These are phyloP conservation scores for Ophiorrhiza pumila DNA, from an alignment of 257 asterid genomes.

Conservation along the genomic window DNA sequence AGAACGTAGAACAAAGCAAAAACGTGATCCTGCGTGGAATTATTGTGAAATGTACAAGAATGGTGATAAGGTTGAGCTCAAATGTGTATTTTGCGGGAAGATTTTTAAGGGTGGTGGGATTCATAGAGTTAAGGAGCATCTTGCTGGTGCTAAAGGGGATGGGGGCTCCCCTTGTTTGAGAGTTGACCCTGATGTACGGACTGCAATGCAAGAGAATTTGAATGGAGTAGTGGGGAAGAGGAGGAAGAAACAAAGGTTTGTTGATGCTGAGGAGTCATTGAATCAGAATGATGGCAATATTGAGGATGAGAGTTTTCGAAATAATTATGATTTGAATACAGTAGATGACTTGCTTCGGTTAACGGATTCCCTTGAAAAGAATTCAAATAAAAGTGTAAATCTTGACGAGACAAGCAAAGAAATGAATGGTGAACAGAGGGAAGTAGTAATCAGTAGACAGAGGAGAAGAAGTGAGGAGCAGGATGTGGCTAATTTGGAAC, in stretches of 20 bases:
- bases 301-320: slow-evolving; percentile 32
- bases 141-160: slow-evolving; percentile 79
- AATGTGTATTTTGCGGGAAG: slow-evolving; percentile 82
- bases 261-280: slow-evolving; percentile 44
- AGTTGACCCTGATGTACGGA: slow-evolving; percentile 70
- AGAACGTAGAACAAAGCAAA: slow-evolving; percentile 71
- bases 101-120: slow-evolving; percentile 95
- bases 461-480: neutral
- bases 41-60: slow-evolving; percentile 82
- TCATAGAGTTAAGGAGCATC: slow-evolving; percentile 94
- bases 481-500: slow-evolving; percentile 41
- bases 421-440: neutral
- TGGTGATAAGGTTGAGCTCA: slow-evolving; percentile 76
- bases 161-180: slow-evolving; percentile 85
- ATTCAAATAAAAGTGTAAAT: neutral
- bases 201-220: slow-evolving; percentile 76
- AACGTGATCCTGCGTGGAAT: slow-evolving; percentile 98
- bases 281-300: slow-evolving; percentile 34
- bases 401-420: neutral
- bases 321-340: slow-evolving; percentile 44
- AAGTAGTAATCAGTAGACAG: neutral
- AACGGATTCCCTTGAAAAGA: slow-evolving; percentile 47
- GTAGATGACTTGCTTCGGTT: slow-evolving; percentile 58
- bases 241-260: slow-evolving; percentile 68
- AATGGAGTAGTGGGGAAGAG: slow-evolving; percentile 68